Evolutionary conservation across 2,329 filamentous ascomycete genomes (phyloP), one percentile per base, ranked within the genome.

Genomic region (Paraphaeosphaeria minitans): DNA sequence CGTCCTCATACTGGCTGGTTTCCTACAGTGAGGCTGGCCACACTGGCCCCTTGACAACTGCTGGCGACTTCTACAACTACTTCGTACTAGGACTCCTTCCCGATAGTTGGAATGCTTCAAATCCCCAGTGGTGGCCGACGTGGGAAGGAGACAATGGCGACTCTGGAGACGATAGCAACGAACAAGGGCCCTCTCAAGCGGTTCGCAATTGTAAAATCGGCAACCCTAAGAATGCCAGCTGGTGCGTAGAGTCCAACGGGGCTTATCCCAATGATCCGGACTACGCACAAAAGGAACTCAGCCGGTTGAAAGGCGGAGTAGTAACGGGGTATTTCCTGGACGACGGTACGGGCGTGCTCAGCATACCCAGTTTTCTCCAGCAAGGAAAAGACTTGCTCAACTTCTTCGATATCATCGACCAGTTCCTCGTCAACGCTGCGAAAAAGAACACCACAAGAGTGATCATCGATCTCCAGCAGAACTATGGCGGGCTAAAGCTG

Each of bases 381-480:
- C 50, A 46, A 10, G 59, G 52, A 9, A 56, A 56, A 8, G 60
- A 53, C 14, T 60, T 47, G 41, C 46, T 19, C 21, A 60, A 60
- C 43, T 67, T 69, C 13, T 76, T 74, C 42, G 62, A 67, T 19
- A 58, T 69, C 48, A 60, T 72, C 0, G 56, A 73, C 9, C 55
- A 76, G 2, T 81, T 86, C 62, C 73, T 87, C 16, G 69, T 73
- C 0, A 71, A 77, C 19, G 78, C 79, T 10, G 55, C 56, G 7
- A 57, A 56, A 0, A 74, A 75, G 3, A 78, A 79, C 3, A 84
- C 84, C 65, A 82, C 76, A 21, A 85, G 82, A 64, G 74, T 89
- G 1, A 76, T 89, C 24, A 83, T 89, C 58, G 87, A 90, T 62
- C 65, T 89, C 3, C 80, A 82, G 9, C 78, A 76, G 1, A 89